Evolutionary conservation across 2,329 filamentous ascomycete species (phyloP), one percentile per base, ranked within the genome.

Genomic region (Colletotrichum melonis): DNA sequence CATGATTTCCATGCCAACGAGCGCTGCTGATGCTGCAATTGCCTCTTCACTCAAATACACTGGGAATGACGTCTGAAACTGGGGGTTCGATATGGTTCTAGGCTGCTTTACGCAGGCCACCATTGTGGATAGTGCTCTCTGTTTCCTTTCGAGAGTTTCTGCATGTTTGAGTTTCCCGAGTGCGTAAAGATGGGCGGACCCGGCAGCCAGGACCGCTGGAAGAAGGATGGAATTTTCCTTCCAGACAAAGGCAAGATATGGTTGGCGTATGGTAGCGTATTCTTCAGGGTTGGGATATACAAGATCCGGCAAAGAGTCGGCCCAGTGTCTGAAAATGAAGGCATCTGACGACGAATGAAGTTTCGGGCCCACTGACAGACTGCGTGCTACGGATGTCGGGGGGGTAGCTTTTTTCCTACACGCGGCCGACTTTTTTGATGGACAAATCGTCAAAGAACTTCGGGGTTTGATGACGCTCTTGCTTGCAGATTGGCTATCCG

Each of bases 251-350:
- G 59, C 38, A 5, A 68, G 28, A 24, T 74, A 72, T 6, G 66
- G 63, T 12, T 69, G 69, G 4, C 63, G 64, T 1, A 74, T 54
- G n/a, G 30, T 60, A 32, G n/a, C 32, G 5, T 63, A 65, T 22
- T 58, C 59, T 4, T 60, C 55, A 2, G 72, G 60, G 30, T 74
- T 72, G 1, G 69, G 63, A 57, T 72, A 74, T 2, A 71, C 58
- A 42, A 74, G 5, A 0, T 72, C 63, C 0, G 72, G 72, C 5
- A 74, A 26, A 9, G 64, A 46, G 19, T 65, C 52, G 19, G 67
- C 59, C 72, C 68, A 74, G 35, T 74, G 68, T 4, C 35, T 52
- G 60, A 74, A 72, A 5, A 74, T 59, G 58, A 68, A 60, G 2
- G 60, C 57, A 19, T 74, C 72, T 8, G 46, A 28, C 2, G 63